Conservation (phyloP, 352 stramenopile genomes). For the Phytophthora chlamydospora region DNA sequence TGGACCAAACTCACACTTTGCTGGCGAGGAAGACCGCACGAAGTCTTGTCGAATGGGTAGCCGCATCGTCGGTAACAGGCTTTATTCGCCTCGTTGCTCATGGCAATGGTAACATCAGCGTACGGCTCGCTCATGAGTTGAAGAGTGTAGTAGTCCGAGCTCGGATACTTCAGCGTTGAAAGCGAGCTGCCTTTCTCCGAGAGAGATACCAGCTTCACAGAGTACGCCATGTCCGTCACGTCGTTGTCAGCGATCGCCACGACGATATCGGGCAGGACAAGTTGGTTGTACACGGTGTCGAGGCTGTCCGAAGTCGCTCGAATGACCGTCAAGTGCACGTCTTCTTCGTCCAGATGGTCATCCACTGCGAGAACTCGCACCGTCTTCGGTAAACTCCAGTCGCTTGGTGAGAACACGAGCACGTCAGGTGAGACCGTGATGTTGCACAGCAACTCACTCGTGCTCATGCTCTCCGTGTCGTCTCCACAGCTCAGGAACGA, state of each 20-base stretch:
- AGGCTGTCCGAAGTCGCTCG: constrained; percentile 43
- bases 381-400: constrained; percentile 71
- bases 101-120: constrained; percentile 73
- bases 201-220: constrained; percentile 43
- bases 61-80: constrained; percentile 76
- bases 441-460: constrained; percentile 56
- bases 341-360: constrained; percentile 69
- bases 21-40: constrained; percentile 69
- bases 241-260: constrained; percentile 80
- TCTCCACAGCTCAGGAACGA: constrained; percentile 34
- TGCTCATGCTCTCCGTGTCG: constrained; percentile 23
- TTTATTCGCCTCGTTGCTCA: constrained; percentile 73
- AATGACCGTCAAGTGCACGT: constrained; percentile 70
- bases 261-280: constrained; percentile 67
- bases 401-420: constrained; percentile 51
- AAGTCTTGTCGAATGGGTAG: constrained; percentile 55
- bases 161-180: constrained; percentile 28
- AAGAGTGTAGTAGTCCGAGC: constrained; percentile 51
- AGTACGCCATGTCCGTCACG: constrained; percentile 53
- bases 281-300: constrained; percentile 61
- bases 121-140: constrained; percentile 65
- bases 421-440: constrained; percentile 58
- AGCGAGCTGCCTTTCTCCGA: constrained; percentile 36
- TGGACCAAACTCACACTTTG: constrained; percentile 66
- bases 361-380: constrained; percentile 76